These are phyloP conservation scores for Daldinia sp. DNA, from an alignment of 2,329 filamentous ascomycete species.

Conservation along the genomic window DNA sequence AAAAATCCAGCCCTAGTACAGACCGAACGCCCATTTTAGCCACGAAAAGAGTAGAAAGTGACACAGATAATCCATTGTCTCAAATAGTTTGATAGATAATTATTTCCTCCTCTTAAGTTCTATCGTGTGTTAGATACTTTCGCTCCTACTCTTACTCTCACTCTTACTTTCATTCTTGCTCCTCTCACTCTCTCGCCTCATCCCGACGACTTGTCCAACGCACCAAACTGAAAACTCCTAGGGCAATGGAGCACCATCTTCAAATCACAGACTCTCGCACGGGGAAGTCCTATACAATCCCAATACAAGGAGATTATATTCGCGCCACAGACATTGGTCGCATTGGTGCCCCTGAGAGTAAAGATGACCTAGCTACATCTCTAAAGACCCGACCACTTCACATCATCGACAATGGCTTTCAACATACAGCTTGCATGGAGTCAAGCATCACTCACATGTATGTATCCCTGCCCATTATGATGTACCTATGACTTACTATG, in stretches of 20 bases:
- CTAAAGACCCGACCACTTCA: slow-evolving; percentile 38
- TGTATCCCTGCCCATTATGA: slow-evolving; percentile 8
- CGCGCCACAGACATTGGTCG: slow-evolving; percentile 43
- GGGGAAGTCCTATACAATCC: slow-evolving; percentile 46
- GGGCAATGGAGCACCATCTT: slow-evolving; percentile 42
- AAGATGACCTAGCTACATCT: slow-evolving; percentile 9
- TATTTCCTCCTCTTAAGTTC: slow-evolving; percentile 16
- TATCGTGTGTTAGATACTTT: slow-evolving; percentile 22
- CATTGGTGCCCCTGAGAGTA: slow-evolving; percentile 38
- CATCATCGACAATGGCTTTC: slow-evolving; percentile 45
- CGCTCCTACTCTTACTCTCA: background rate
- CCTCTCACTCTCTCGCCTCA: background rate
- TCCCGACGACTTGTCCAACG: background rate
- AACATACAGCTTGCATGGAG: slow-evolving; percentile 48
- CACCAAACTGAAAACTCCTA: background rate
- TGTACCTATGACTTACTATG: background rate
- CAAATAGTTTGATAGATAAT: slow-evolving; percentile 33
- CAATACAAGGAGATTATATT: slow-evolving; percentile 44
- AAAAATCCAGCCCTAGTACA: slow-evolving; percentile 31
- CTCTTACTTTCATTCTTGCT: background rate
- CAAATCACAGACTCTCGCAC: slow-evolving; percentile 47
- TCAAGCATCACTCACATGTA: slow-evolving; percentile 48
- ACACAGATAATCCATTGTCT: slow-evolving; percentile 18
- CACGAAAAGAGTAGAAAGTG: background rate
- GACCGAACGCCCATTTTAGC: slow-evolving; percentile 14